These are phyloP conservation scores for Candida railenensis DNA, from an alignment of 805 yeast genomes.

Conservation along the genomic window DNA sequence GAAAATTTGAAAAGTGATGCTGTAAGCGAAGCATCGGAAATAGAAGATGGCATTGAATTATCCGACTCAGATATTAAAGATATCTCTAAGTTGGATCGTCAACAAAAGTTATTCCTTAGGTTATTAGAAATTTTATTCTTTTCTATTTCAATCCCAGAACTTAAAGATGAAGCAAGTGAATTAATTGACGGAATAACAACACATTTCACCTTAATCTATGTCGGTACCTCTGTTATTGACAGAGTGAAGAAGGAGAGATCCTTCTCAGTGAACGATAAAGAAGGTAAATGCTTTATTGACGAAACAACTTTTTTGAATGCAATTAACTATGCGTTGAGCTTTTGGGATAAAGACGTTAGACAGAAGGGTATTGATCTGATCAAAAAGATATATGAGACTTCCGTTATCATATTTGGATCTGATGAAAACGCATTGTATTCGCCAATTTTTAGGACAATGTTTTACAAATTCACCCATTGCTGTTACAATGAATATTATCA, in stretches of 20 bases:
- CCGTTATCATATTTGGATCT: constrained; percentile 55
- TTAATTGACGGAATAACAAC: constrained; percentile 68
- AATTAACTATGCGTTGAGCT: constrained; percentile 75
- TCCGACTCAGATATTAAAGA: constrained; percentile 48
- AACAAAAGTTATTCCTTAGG: constrained; percentile 63
- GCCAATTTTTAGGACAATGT: constrained; percentile 72
- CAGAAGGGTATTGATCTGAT: constrained; percentile 70
- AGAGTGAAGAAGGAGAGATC: constrained; percentile 65
- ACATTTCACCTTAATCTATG: constrained; percentile 76
- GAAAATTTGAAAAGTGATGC: constrained; percentile 29
- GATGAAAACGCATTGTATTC: constrained; percentile 65
- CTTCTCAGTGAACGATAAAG: constrained; percentile 75
- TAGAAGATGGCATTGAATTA: constrained; percentile 30
- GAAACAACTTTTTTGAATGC: constrained; percentile 74
- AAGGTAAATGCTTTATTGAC: constrained; percentile 68
- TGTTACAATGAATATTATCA: constrained; percentile 90
- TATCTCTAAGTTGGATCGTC: constrained; percentile 49
- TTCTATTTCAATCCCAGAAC: constrained; percentile 72
- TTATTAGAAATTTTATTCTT: constrained; percentile 71
- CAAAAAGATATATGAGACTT: constrained; percentile 56
- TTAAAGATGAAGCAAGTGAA: constrained; percentile 62
- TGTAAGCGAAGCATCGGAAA: constrained; percentile 24
- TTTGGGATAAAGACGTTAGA: constrained; percentile 67
- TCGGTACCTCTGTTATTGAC: constrained; percentile 70
- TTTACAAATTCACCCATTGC: constrained; percentile 81